Conservation (phyloP, 805 yeast genomes). For the Cephaloascus albidus region DNA sequence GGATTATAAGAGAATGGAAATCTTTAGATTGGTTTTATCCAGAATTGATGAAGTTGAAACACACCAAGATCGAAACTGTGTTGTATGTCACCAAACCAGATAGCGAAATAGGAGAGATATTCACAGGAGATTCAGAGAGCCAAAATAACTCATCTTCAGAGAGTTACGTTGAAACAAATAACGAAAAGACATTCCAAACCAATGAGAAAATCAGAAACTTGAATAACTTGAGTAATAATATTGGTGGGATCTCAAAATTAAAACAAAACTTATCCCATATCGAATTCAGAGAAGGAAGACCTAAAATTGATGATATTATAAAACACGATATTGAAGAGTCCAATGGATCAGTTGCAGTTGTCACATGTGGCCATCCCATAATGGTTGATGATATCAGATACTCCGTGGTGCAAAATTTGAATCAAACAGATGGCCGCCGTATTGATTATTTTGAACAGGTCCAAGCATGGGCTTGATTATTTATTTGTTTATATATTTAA, state of each 20-base stretch:
- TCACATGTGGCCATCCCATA: slow-evolving; percentile 54
- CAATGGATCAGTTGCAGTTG: slow-evolving; percentile 37
- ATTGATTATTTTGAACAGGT: slow-evolving; percentile 51
- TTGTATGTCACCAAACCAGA: slow-evolving; percentile 19
- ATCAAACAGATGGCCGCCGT: slow-evolving; percentile 21
- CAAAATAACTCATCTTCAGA: not conserved
- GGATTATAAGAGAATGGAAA: slow-evolving; percentile 26
- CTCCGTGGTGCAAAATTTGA: slow-evolving; percentile 24
- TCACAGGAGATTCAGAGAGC: not conserved
- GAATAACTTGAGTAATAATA: too few relatives aligned
- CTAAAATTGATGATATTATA: slow-evolving; percentile 31
- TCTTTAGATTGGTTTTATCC: slow-evolving; percentile 35
- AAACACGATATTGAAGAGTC: slow-evolving; percentile 23
- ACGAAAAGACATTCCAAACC: not conserved
- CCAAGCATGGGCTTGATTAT: slow-evolving; percentile 36
- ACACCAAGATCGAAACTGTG: slow-evolving; percentile 17
- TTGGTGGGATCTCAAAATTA: too few relatives aligned
- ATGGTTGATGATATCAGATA: slow-evolving; percentile 51
- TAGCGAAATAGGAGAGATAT: not conserved
- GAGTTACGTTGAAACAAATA: not conserved
- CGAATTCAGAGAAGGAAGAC: slow-evolving; percentile 33
- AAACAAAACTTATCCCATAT: slow-evolving; percentile 13
- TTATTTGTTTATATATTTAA: too few relatives aligned
- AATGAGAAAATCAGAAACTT: not conserved
- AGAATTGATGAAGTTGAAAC: slow-evolving; percentile 23